Evolutionary conservation across 176 grass and related monocot species (phyloP), one percentile per base, ranked within the genome.

Genomic region (Zizania latifolia): DNA sequence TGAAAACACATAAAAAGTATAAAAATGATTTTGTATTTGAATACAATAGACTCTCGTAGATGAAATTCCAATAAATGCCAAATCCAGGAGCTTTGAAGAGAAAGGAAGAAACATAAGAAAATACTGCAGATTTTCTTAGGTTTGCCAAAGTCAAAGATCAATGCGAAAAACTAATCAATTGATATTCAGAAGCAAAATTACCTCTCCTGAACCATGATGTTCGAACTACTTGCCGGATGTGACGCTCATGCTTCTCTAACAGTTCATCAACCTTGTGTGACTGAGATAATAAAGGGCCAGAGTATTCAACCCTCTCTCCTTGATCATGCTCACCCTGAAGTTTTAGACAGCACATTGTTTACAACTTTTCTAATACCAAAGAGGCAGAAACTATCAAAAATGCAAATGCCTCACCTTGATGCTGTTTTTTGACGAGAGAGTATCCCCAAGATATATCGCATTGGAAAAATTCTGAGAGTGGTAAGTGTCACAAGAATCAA

Each of bases 191-290:
- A 75, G 43, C 11, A 41, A n/a, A 69, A 55, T 80, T 94, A 94
- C 91, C 91, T 99, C 46, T 94, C 50, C 55, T 53, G 64, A 99
- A 94, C 95, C 91, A 99, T 7, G 82, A 94, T 82, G 81, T 99
- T 44, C 91, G 54, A 80, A 90, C 86, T 54, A 75, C 92, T 83
- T 90, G 91, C 3, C 91, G 87, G 55, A 99, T 92, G 38, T 92
- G 95, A 14, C 86, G 86, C 76, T 99, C 95, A 68, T 90, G 89
- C 57, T 83, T 94, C 75, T 92, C 70, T 74, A 99, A 74, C 43
- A 99, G 68, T 83, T 99, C 91, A 86, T 99, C 91, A 40, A n/a
- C n/a, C n/a, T n/a, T n/a, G n/a, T n/a, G n/a, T n/a, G n/a, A n/a
- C n/a, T n/a, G n/a, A n/a, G n/a, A n/a, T n/a, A n/a, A n/a, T n/a